Base-by-base conservation (phyloP, 169 alveolate genomes). In the Fabrea salina region DNA sequence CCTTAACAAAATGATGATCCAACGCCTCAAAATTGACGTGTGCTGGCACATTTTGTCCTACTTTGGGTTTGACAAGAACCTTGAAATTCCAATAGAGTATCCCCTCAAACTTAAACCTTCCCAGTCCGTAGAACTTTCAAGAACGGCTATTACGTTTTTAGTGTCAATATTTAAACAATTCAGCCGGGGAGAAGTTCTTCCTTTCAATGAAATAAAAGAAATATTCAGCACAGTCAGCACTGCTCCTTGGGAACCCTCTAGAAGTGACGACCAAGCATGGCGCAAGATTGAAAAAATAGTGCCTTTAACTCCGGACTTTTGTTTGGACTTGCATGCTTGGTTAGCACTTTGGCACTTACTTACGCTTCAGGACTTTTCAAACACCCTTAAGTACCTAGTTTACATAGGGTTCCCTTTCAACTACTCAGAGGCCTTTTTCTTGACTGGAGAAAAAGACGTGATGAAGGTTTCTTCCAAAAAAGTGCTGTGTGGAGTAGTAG, bases 1-100 rank as follows among this genome's bases (percentile, higher is more conserved):
- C 13, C 68, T 90, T 6, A 33, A 84, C 56, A 90, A 82, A 59
- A 82, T 82, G 33, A 56, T 89, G 4, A 79, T 90, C 5, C 75
- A 82, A 64, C 59, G 84, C 61, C 84, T 84, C 86, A 90, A 90
- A 51, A 78, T 84, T n/a, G 68, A 87, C 70, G 89, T 91, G 5
- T 85, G 91, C 37, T 90, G 95, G 81, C 66, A 37, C 40, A 7
- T 76, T 6, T 59, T 68, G 16, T 25, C 43, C 64, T 27, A 43
- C 4, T 68, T 43, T 44, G 61, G 61, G 2, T 68, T 68, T 39
- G 67, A 68, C 4, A 30, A 47, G 30, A 68, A 68, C 7, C 37
- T 68, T 1, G 30, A 47, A 43, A 30, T 68, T 1, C 22, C 13
- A 8, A 19, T 68, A 1, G 67, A 68, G 37, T 68, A 41, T 43